Evolutionary conservation across 2,329 filamentous ascomycete species (phyloP).

Genomic region (Fusarium circinatum): DNA sequence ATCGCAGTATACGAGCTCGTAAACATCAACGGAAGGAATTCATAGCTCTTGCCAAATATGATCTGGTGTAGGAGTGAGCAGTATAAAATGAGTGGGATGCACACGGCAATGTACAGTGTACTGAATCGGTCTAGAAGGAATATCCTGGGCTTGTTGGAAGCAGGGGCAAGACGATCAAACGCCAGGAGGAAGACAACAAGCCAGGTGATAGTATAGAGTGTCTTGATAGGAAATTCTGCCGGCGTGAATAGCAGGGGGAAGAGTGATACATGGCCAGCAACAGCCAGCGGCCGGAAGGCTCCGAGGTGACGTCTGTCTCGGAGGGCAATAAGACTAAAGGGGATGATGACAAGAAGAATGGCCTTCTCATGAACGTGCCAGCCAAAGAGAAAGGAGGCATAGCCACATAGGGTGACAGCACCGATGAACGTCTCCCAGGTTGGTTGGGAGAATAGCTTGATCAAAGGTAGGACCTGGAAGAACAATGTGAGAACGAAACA

Average conservation of each 20-base stretch:
- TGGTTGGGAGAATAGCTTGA: conserved; percentile 83
- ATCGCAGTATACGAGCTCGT: conserved; percentile 94
- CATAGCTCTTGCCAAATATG: conserved; percentile 83
- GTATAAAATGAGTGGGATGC: conserved; percentile 89
- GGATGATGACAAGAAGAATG: conserved; percentile 91
- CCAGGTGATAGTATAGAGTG: conserved; percentile 92
- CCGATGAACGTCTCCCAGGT: conserved; percentile 92
- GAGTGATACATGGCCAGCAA: conserved; percentile 93
- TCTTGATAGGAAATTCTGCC: conserved; percentile 94
- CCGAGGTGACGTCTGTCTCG: conserved; percentile 90
- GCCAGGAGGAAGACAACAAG: conserved; percentile 84
- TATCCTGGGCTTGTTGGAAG: conserved; percentile 79
- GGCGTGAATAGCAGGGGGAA: conserved; percentile 94
- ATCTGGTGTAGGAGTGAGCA: conserved; percentile 84
- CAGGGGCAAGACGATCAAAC: conserved; percentile 89
- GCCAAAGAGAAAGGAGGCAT: conserved; percentile 95
- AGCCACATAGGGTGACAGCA: conserved; percentile 90
- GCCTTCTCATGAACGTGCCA: conserved; percentile 99
- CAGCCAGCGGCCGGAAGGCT: conserved; percentile 90
- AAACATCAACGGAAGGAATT: conserved; percentile 97
- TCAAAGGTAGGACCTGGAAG: conserved; percentile 81
- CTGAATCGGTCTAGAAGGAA: conserved; percentile 94
- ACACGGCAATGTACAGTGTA: conserved; percentile 86
- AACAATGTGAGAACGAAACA: conserved; percentile 87
- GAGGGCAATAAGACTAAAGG: conserved; percentile 91